phyloP scores from a whole-genome alignment of 2,329 filamentous ascomycete genomes.

The Rhinocladiella similis region DNA sequence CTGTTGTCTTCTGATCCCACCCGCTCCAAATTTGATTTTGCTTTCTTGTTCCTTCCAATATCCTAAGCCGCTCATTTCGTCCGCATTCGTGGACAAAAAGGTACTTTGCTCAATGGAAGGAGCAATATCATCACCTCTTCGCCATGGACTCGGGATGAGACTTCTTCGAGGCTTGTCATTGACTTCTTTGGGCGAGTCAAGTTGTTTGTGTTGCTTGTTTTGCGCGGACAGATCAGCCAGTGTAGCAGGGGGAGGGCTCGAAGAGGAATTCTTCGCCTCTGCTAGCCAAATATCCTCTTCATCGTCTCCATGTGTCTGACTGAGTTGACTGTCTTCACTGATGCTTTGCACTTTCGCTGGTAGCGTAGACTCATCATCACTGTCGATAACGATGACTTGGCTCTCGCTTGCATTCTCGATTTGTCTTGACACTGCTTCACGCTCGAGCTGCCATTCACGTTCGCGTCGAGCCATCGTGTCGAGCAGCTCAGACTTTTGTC shows the following conservation, averaged over 20 bases:
- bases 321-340: no score
- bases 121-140: slow-evolving; percentile 31
- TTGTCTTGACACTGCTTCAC: slow-evolving; percentile 45
- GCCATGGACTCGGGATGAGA: slow-evolving; percentile 36
- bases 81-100: slow-evolving; percentile 17
- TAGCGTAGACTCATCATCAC: slow-evolving; percentile 23
- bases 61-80: slow-evolving; percentile 22
- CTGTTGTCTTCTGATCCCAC: slow-evolving; percentile 16
- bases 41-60: slow-evolving; percentile 21
- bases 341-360: slow-evolving; percentile 8
- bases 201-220: slow-evolving; percentile 5
- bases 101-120: slow-evolving; percentile 21
- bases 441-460: slow-evolving; percentile 46
- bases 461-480: slow-evolving; percentile 32
- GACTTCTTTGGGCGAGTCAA: slow-evolving; percentile 25
- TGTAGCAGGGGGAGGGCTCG: slow-evolving; percentile 33
- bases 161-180: slow-evolving; percentile 25
- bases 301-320: slow-evolving; percentile 31
- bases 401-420: slow-evolving; percentile 44
- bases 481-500: background rate
- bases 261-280: slow-evolving; percentile 40
- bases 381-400: slow-evolving; percentile 46
- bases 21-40: slow-evolving; percentile 21
- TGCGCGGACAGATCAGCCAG: background rate
- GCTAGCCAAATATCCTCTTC: slow-evolving; percentile 50